Evolutionary conservation across 2,329 filamentous ascomycete species (phyloP).

Genomic region (Venturia nashicola): DNA sequence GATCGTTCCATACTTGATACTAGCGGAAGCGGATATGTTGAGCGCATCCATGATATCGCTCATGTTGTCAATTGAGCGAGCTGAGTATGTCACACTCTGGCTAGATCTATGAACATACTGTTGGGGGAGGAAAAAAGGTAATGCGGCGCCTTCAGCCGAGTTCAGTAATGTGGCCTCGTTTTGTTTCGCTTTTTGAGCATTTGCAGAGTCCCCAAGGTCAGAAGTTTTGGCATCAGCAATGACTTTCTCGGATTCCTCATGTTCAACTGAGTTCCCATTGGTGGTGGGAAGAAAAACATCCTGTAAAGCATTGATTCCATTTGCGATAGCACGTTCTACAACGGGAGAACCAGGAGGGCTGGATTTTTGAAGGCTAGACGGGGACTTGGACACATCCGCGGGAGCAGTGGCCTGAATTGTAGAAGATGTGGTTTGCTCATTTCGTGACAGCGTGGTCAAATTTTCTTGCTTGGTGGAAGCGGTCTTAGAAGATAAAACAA

Average conservation of each 20-base stretch:
- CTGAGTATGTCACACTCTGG: constrained; percentile 21
- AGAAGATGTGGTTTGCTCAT: not conserved
- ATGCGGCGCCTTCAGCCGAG: not conserved
- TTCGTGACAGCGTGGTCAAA: not conserved
- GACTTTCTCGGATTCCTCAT: not conserved
- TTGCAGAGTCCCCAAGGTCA: not conserved
- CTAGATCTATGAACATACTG: constrained; percentile 15
- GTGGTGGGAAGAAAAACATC: not conserved
- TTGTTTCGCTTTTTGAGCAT: not conserved
- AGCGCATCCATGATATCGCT: constrained; percentile 27
- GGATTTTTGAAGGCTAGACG: not conserved
- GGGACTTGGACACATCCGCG: not conserved
- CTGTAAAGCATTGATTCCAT: not conserved
- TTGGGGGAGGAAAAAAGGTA: constrained; percentile 4
- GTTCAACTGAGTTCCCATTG: not conserved
- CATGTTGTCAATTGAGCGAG: constrained; percentile 21
- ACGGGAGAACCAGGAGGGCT: not conserved
- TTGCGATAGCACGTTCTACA: not conserved
- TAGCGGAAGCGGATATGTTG: constrained; percentile 26
- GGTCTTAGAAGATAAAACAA: constrained; percentile 13
- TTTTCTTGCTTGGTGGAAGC: not conserved
- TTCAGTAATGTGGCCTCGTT: not conserved
- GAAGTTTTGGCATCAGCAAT: not conserved
- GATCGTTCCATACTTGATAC: constrained; percentile 27
- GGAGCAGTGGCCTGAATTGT: not conserved